These are phyloP conservation scores for Boletus rufocinnamomeus DNA, from an alignment of 768 basidiomycete genomes.

Conservation along the genomic window DNA sequence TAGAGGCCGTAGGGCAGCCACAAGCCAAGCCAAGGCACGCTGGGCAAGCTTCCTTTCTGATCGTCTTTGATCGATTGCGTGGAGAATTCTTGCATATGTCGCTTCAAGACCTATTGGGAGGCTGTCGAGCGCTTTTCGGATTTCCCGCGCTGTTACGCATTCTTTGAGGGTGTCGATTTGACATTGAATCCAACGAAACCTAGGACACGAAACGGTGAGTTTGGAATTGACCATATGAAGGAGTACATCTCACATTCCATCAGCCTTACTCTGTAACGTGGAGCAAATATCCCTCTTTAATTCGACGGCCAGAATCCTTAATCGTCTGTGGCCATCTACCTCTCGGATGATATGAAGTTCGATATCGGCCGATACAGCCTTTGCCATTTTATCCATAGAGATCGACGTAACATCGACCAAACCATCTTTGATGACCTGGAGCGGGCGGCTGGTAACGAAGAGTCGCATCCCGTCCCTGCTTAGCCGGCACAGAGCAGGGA, in stretches of 20 bases:
- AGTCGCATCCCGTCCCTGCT: not conserved
- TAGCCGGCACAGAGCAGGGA: not conserved
- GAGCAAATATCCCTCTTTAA: not conserved
- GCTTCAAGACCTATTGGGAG: not conserved
- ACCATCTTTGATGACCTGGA: not conserved
- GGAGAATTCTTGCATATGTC: not conserved
- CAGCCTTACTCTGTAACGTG: not conserved
- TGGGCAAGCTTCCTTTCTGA: not conserved
- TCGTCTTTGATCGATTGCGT: not conserved
- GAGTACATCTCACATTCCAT: not conserved
- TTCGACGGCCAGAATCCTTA: not conserved
- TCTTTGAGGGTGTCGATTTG: not conserved
- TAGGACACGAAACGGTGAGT: not conserved
- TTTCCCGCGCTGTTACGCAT: not conserved
- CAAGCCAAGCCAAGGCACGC: not conserved
- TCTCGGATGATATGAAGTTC: not conserved
- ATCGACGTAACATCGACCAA: not conserved
- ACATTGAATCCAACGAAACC: not conserved
- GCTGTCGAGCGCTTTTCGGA: not conserved
- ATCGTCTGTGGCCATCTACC: not conserved
- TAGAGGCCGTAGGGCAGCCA: not conserved
- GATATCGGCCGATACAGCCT: not conserved
- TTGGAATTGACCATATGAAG: not conserved
- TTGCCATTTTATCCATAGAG: not conserved
- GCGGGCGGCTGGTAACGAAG: not conserved